A percentile compares a stretch with the other conserved stretches of the same genome.
These are phyloP conservation scores for Phytophthora rubi DNA, from an alignment of 352 stramenopile genomes.

Conservation along the genomic window DNA sequence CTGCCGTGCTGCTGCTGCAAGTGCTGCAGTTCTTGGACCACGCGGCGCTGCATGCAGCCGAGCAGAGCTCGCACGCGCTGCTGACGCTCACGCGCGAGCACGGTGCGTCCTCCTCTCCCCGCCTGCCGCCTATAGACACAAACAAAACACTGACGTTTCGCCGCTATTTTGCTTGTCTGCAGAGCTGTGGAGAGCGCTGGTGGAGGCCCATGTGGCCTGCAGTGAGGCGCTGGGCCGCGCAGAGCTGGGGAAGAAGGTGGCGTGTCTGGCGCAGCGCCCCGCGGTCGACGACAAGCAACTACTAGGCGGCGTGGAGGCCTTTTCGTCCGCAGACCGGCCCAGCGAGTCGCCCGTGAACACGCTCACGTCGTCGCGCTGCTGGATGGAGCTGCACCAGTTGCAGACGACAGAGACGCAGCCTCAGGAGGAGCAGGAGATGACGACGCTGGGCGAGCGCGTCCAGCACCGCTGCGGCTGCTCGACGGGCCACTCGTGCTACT, in stretches of 20 bases:
- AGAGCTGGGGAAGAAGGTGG: slow-evolving; percentile 55
- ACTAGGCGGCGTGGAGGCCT: slow-evolving; percentile 45
- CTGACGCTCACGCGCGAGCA: slow-evolving; percentile 46
- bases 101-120: slow-evolving; percentile 29
- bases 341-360: slow-evolving; percentile 71
- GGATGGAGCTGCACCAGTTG: slow-evolving; percentile 58
- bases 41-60: slow-evolving; percentile 53
- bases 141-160: slow-evolving; percentile 7
- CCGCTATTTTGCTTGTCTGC: slow-evolving; percentile 19
- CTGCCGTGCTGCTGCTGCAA: slow-evolving; percentile 51
- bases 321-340: slow-evolving; percentile 60
- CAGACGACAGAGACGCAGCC: slow-evolving; percentile 30
- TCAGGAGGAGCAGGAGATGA: slow-evolving; percentile 26
- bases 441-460: slow-evolving; percentile 66
- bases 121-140: background rate
- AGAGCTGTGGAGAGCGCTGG: slow-evolving; percentile 59
- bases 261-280: slow-evolving; percentile 49
- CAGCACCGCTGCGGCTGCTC: slow-evolving; percentile 79
- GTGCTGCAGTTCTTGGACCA: slow-evolving; percentile 69
- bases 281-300: slow-evolving; percentile 47
- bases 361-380: slow-evolving; percentile 71
- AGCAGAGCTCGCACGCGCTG: slow-evolving; percentile 45
- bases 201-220: slow-evolving; percentile 31
- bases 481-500: slow-evolving; percentile 79
- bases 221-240: slow-evolving; percentile 22